A percentile compares a stretch with the other conserved stretches of the same genome.
Evolutionary conservation across 208 protist genomes (phyloP).

Genomic region (Trypanosoma boissoni): DNA sequence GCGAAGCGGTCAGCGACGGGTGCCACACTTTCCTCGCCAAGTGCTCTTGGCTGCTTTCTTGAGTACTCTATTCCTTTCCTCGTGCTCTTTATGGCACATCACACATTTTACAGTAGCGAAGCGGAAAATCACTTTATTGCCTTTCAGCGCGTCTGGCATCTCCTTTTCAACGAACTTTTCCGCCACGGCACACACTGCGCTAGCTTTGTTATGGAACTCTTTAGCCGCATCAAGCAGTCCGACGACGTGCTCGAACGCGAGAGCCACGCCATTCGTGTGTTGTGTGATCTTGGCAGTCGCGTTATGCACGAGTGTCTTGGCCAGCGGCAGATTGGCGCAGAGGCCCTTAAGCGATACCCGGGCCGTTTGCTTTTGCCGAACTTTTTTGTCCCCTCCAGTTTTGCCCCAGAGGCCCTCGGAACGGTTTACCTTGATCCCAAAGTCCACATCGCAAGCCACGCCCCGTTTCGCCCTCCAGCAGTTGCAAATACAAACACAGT

Average conservation of each 20-base stretch:
- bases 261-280: slow-evolving; percentile 41
- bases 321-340: slow-evolving; percentile 47
- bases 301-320: slow-evolving; percentile 66
- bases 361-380: slow-evolving; percentile 60
- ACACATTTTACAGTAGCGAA: slow-evolving; percentile 68
- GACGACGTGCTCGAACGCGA: slow-evolving; percentile 59
- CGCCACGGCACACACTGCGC: slow-evolving; percentile 63
- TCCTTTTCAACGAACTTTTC: slow-evolving; percentile 80
- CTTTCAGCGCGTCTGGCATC: slow-evolving; percentile 80
- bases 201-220: slow-evolving; percentile 67
- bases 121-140: slow-evolving; percentile 41
- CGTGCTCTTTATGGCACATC: slow-evolving; percentile 75
- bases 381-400: slow-evolving; percentile 43
- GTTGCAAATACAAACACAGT: neutral
- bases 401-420: slow-evolving; percentile 28
- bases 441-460: slow-evolving; percentile 42
- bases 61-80: slow-evolving; percentile 84
- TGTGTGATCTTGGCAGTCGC: slow-evolving; percentile 69
- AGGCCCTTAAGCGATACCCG: slow-evolving; percentile 63
- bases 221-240: slow-evolving; percentile 66
- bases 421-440: slow-evolving; percentile 45
- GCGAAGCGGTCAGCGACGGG: slow-evolving; percentile 23
- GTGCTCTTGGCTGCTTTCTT: slow-evolving; percentile 58
- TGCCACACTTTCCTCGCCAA: slow-evolving; percentile 40
- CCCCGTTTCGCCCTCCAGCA: slow-evolving; percentile 42